Evolutionary conservation across 1,139 yeast species (phyloP).

Genomic region (Diutina mesorugosa): DNA sequence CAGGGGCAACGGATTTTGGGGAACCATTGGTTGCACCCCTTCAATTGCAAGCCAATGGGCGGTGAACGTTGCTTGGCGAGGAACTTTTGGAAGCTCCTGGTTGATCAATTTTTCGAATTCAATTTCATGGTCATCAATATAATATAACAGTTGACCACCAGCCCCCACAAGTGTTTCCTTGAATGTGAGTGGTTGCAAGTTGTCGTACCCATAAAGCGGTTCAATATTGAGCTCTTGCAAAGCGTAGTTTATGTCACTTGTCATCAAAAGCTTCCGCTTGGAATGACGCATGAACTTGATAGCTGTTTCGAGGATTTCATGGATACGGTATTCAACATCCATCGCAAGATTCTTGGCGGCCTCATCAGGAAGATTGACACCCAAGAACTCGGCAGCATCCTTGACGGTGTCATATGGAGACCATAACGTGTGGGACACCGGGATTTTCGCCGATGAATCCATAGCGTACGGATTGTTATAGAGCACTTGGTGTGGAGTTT

Average conservation of each 20-base stretch:
- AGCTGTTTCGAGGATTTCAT: constrained; percentile 91
- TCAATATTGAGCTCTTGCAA: constrained; percentile 80
- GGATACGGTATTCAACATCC: constrained; percentile 96
- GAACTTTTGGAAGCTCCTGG: constrained; percentile 91
- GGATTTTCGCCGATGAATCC: constrained; percentile 9
- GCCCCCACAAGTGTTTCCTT: constrained; percentile 81
- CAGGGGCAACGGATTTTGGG: constrained; percentile 84
- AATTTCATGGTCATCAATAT: constrained; percentile 80
- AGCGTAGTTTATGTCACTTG: constrained; percentile 74
- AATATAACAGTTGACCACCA: constrained; percentile 83
- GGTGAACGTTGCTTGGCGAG: constrained; percentile 81
- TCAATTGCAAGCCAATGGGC: constrained; percentile 99
- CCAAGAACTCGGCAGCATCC: constrained; percentile 90
- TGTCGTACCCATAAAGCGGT: constrained; percentile 69
- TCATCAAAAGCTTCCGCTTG: constrained; percentile 68
- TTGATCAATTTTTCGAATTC: constrained; percentile 91
- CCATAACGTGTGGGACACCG: constrained; percentile 86
- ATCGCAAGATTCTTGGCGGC: constrained; percentile 91
- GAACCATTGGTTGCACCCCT: constrained; percentile 96
- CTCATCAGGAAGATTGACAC: constrained; percentile 78
- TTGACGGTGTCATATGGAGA: constrained; percentile 94
- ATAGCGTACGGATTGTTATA: background rate
- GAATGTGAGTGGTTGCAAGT: constrained; percentile 47
- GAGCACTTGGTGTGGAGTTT: background rate
- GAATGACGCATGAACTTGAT: constrained; percentile 93